Percentiles rank a stretch among this genome's conserved stretches.
Evolutionary conservation across 805 yeast genomes (phyloP).

Genomic region (Lipomyces yamanashiensis): DNA sequence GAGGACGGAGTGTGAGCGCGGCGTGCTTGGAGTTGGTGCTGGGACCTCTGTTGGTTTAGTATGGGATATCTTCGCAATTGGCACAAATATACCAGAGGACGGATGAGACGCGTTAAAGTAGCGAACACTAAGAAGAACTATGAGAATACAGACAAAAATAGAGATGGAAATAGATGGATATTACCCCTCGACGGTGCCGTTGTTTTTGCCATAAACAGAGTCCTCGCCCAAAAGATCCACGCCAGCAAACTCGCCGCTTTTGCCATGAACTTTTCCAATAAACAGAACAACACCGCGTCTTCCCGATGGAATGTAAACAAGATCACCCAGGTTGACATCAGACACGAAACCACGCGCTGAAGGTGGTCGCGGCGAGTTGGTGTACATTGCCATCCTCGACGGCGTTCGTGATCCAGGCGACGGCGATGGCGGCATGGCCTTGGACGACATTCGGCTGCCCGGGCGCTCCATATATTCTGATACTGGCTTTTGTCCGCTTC

Average conservation of each 20-base stretch:
- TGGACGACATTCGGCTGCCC: constrained; percentile 6
- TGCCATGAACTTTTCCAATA: constrained; percentile 68
- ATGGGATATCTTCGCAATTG: constrained; percentile 5
- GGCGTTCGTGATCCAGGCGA: constrained; percentile 19
- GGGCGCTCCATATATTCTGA: constrained; percentile 1
- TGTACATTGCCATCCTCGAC: constrained; percentile 6
- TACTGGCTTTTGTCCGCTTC: no score
- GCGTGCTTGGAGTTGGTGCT: constrained; percentile 13
- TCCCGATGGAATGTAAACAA: constrained; percentile 28
- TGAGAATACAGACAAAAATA: not conserved
- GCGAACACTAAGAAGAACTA: constrained; percentile 14
- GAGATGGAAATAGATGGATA: not conserved
- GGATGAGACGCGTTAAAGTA: constrained; percentile 28
- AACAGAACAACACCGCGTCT: constrained; percentile 26
- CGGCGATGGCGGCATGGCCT: constrained; percentile 16
- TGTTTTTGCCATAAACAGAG: constrained; percentile 73
- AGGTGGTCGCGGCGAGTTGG: constrained; percentile 19
- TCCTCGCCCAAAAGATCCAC: constrained; percentile 77
- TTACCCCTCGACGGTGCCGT: constrained; percentile 76
- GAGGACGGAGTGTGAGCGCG: constrained; percentile 25
- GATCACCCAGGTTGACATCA: constrained; percentile 23
- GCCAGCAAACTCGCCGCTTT: constrained; percentile 82
- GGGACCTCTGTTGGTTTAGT: not conserved
- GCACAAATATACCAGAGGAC: constrained; percentile 31
- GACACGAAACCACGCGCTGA: constrained; percentile 23